Percentiles rank a stretch among this genome's conserved stretches.
These are phyloP conservation scores for Rhodotorula sphaerocarpa DNA, from an alignment of 768 basidiomycete genomes.

Conservation along the genomic window DNA sequence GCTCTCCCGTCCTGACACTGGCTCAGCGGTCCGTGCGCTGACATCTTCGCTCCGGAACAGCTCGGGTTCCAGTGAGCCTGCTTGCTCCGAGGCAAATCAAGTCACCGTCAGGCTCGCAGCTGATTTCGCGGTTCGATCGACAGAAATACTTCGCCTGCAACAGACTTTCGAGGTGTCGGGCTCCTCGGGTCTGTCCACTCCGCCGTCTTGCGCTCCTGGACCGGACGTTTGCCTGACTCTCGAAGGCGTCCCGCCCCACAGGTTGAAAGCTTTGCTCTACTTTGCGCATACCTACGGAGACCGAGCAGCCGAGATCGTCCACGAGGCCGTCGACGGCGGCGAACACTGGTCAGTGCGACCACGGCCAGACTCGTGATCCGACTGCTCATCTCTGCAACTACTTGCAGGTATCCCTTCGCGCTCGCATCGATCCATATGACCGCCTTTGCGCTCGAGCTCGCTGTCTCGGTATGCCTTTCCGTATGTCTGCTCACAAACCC, in stretches of 20 bases:
- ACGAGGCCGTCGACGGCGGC: conserved; percentile 29
- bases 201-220: not conserved
- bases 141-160: conserved; percentile 22
- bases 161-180: conserved; percentile 29
- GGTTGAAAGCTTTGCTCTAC: conserved; percentile 11
- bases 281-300: conserved; percentile 18
- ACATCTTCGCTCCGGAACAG: no score
- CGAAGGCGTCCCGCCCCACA: no score
- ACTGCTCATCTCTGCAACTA: not conserved
- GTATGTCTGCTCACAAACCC: no score
- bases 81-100: no score
- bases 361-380: no score
- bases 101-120: no score
- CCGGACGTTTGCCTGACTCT: rapidly evolving
- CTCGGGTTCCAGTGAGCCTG: conserved; percentile 36
- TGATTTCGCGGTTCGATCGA: no score
- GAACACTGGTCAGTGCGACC: conserved; percentile 4
- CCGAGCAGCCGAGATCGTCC: conserved; percentile 19
- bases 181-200: conserved; percentile 14
- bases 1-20: not conserved
- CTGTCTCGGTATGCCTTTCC: not conserved
- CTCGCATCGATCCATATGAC: conserved; percentile 33
- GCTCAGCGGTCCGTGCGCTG: no score
- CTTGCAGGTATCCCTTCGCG: conserved; percentile 28
- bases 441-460: conserved; percentile 27